Evolutionary conservation across 371 early-diverging fungal genomes (phyloP), one percentile per base, ranked within the genome.

Genomic region (Lichtheimia hyalospora): DNA sequence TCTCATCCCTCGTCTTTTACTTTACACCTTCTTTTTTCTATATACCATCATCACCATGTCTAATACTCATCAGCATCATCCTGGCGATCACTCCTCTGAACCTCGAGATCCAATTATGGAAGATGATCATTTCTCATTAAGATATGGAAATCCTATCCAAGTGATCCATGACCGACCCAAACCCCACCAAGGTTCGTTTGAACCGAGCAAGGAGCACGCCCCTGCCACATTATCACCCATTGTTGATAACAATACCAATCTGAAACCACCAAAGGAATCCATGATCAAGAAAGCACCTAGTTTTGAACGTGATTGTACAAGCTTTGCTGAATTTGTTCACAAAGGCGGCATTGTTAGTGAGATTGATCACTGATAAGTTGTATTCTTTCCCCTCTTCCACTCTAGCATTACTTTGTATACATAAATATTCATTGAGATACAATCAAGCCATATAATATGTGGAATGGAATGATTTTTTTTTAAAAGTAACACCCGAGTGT

Each of bases 71-170:
- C 12, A 27, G 15, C 48, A 39, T 27, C 44, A 46, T 18, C 54
- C 51, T 23, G 15, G n/a, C 0, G 10, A 28, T 13, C 28, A 54
- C n/a, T 6, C 34, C 6, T 34, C 34, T 34, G 42, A 70, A 51
- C 46, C 25, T 10, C 49, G 77, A 41, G 77, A 76, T 34, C 77
- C 77, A 8, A 70, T 76, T 39, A 61, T 76, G 69, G 49, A 63
- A 28, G 77, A 76, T 28, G 68, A 73, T 13, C 63, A 69, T 48
- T 76, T 76, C 27, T 73, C 71, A 15, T 57, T 76, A 20, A 57
- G 68, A 6, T 76, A 56, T 40, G 73, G 66, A 23, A 76, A 76
- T 43, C 77, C 77, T 13, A 76, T 76, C 46, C 58, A 76, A 49
- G 67, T 63, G 5, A 73, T 76, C 14, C 77, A 73, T 49, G 64